Evolutionary conservation across 2,329 filamentous ascomycete genomes (phyloP), one percentile per base, ranked within the genome.

Genomic region (Thermoascus crustaceus): DNA sequence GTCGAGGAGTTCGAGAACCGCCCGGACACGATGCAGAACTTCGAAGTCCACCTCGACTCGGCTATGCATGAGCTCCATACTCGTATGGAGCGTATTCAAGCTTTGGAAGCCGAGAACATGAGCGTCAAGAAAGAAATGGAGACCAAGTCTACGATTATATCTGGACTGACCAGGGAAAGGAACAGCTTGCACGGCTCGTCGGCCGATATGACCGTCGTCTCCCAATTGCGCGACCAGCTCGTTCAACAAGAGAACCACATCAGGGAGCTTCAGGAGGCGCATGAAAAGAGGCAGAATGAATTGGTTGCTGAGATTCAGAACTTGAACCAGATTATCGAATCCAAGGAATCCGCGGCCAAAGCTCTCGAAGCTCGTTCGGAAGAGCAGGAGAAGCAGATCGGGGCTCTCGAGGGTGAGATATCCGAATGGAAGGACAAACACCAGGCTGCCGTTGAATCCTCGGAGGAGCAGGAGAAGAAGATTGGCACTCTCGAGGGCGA

Each of bases 61-160:
- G 86, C 89, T 39, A 89, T 95, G 80, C 85, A 91, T 49, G 91
- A 98, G 57, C 71, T 98, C 21, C 83, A 94, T 45, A 73, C 73
- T 7, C 79, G 88, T 26, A 88, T 88, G 24, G 88, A 96, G 58
- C 80, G 88, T 18, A 88, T 95, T 35, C 85, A 93, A 53, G 80
- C 88, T 50, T 71, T 98, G 9, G 91, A 98, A 60, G 78, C 79
- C 4, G 89, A 94, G 48, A 76, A 95, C 38, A 70, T 79, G 17
- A 80, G 78, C 3, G 77, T 87, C 14, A 91, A 85, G 68, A 94
- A 87, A 67, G 91, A 98, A 60, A 94, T 96, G 82, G 91, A 98
- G 55, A 80, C 76, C 43, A 98, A 98, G 74, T 87, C 89, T 70
- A 85, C 85, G 19, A 88, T 98, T 54, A 96, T 98, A 49, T 85